Evolutionary conservation across 2,329 filamentous ascomycete genomes (phyloP).

Genomic region (Pseudocercospora fijiensis): DNA sequence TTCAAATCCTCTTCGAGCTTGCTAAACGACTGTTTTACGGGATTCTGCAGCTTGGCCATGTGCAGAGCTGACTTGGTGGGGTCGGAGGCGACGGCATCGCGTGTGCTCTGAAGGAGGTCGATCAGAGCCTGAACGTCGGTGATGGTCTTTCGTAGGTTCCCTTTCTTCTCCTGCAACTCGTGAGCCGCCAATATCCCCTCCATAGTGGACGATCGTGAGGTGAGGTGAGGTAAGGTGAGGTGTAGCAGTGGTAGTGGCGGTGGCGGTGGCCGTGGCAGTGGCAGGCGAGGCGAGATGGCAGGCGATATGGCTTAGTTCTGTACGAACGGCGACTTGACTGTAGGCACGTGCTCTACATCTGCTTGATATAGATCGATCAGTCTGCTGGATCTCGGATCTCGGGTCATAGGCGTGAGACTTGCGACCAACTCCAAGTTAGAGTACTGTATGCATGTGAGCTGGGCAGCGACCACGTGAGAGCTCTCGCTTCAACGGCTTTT

Average conservation of each 20-base stretch:
- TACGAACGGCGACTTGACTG: neutral
- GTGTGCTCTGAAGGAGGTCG: conserved; percentile 69
- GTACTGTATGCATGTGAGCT: neutral
- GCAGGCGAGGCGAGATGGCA: neutral
- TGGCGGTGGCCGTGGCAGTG: neutral
- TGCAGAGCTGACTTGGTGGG: conserved; percentile 69
- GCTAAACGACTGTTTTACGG: conserved; percentile 78
- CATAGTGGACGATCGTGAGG: conserved; percentile 44
- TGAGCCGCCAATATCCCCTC: conserved; percentile 72
- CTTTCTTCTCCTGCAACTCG: conserved; percentile 66
- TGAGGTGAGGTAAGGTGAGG: too few species aligned
- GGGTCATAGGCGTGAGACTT: neutral
- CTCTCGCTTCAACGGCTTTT: neutral
- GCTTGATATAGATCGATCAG: neutral
- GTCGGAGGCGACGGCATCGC: conserved; percentile 70
- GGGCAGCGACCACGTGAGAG: neutral
- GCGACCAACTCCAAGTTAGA: neutral
- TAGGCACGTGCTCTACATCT: neutral
- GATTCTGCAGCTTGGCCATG: conserved; percentile 81
- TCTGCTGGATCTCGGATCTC: neutral
- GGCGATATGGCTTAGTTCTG: neutral
- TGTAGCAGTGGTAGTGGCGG: neutral
- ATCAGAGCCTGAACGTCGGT: conserved; percentile 82
- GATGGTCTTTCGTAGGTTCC: conserved; percentile 69
- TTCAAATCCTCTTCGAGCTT: conserved; percentile 77